phyloP scores from a whole-genome alignment of 2,329 filamentous ascomycete species.

The Penicillium sp. region DNA sequence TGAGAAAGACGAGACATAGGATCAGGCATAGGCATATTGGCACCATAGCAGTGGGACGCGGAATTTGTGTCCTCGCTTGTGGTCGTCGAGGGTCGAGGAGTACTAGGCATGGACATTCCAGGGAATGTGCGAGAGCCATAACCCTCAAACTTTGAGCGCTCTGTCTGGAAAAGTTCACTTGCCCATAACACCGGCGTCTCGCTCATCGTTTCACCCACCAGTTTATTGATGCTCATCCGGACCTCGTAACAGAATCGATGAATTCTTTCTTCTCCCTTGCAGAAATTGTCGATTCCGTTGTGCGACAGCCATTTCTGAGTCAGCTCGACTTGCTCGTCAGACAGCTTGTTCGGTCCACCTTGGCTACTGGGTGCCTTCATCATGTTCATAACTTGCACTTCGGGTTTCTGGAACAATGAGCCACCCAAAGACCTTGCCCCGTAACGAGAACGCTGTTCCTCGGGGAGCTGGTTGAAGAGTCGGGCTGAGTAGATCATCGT shows the following conservation, averaged over 20 bases:
- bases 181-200: conserved; percentile 90
- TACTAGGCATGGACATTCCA: conserved; percentile 46
- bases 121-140: conserved; percentile 39
- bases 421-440: conserved; percentile 50
- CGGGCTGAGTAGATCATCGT: conserved; percentile 69
- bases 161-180: conserved; percentile 80
- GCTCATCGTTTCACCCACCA: conserved; percentile 79
- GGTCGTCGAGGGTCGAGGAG: conserved; percentile 45
- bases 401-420: conserved; percentile 72
- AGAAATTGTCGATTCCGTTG: conserved; percentile 86
- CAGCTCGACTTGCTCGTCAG: conserved; percentile 89
- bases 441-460: conserved; percentile 41
- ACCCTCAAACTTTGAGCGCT: conserved; percentile 51
- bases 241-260: conserved; percentile 92
- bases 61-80: conserved; percentile 46
- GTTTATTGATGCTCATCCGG: conserved; percentile 77
- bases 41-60: conserved; percentile 28
- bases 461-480: conserved; percentile 26
- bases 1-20: conserved; percentile 32
- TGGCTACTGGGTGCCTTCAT: conserved; percentile 79
- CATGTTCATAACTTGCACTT: conserved; percentile 82
- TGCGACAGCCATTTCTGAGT: conserved; percentile 80
- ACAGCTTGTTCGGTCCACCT: conserved; percentile 89
- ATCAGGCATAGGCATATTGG: conserved; percentile 33
- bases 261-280: conserved; percentile 89